These are phyloP conservation scores for Bimuria novae-zelandiae DNA, from an alignment of 2,329 filamentous ascomycete species.

Conservation along the genomic window DNA sequence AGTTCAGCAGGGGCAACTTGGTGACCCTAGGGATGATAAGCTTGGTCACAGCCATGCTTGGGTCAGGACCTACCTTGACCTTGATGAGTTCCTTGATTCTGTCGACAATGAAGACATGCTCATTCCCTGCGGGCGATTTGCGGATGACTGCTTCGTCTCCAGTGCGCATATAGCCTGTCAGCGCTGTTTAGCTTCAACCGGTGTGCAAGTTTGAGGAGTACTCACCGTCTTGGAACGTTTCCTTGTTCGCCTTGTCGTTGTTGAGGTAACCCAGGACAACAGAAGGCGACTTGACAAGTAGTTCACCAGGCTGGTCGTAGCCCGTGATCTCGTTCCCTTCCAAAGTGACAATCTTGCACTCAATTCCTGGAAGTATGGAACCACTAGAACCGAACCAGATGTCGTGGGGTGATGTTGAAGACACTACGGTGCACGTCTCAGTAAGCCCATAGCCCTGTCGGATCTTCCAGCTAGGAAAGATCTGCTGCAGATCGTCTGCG, in stretches of 20 bases:
- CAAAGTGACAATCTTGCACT: slow-evolving; percentile 67
- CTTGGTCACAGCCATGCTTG: not conserved
- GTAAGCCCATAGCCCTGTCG: slow-evolving; percentile 80
- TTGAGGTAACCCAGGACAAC: slow-evolving; percentile 84
- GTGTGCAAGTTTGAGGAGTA: not conserved
- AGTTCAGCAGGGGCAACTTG: slow-evolving; percentile 86
- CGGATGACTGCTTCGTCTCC: slow-evolving; percentile 81
- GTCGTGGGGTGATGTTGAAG: slow-evolving; percentile 64
- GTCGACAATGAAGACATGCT: slow-evolving; percentile 86
- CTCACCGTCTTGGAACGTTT: slow-evolving; percentile 71
- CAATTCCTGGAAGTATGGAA: slow-evolving; percentile 66
- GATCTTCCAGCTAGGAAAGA: slow-evolving; percentile 68
- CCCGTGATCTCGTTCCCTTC: slow-evolving; percentile 73
- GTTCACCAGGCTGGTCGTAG: slow-evolving; percentile 77
- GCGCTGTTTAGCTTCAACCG: not conserved
- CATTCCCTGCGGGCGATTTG: slow-evolving; percentile 65
- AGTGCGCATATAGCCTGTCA: slow-evolving; percentile 76
- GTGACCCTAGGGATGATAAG: slow-evolving; percentile 60
- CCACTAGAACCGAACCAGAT: slow-evolving; percentile 74
- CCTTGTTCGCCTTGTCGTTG: slow-evolving; percentile 79
- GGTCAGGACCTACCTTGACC: slow-evolving; percentile 64
- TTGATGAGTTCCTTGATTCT: slow-evolving; percentile 80
- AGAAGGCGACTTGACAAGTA: slow-evolving; percentile 76
- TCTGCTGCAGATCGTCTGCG: slow-evolving; percentile 63
- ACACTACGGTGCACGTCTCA: slow-evolving; percentile 74